Evolutionary conservation across 805 yeast genomes (phyloP).

Genomic region (Lachancea fermentati): DNA sequence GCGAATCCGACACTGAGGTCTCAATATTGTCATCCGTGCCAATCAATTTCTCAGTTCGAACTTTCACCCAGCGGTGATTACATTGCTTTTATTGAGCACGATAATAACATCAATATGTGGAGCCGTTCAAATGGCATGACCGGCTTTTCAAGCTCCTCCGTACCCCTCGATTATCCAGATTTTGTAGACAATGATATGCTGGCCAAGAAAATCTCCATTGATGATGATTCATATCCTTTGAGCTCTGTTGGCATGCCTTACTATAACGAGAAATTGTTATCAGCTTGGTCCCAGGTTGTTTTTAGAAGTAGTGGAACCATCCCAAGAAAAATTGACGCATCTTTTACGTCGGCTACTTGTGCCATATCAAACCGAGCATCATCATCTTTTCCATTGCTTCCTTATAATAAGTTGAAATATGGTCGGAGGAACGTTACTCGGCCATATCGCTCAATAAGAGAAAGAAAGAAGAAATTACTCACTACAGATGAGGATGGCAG

Average conservation of each 20-base stretch:
- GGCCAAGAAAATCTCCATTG: slow-evolving; percentile 30
- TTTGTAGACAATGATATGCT: slow-evolving; percentile 33
- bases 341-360: not conserved
- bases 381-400: slow-evolving; percentile 36
- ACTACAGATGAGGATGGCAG: slow-evolving; percentile 15
- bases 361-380: slow-evolving; percentile 6
- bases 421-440: slow-evolving; percentile 50
- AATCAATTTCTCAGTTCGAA: slow-evolving; percentile 28
- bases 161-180: slow-evolving; percentile 50
- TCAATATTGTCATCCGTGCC: slow-evolving; percentile 34
- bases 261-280: slow-evolving; percentile 67
- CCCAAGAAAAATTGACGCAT: slow-evolving; percentile 46
- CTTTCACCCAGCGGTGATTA: slow-evolving; percentile 64
- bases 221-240: slow-evolving; percentile 50
- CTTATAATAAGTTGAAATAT: slow-evolving; percentile 50
- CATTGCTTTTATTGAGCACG: slow-evolving; percentile 61
- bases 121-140: slow-evolving; percentile 20
- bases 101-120: slow-evolving; percentile 41
- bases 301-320: slow-evolving; percentile 61
- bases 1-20: slow-evolving; percentile 57
- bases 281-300: slow-evolving; percentile 69
- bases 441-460: slow-evolving; percentile 38
- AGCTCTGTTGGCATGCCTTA: slow-evolving; percentile 81
- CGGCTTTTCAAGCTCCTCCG: slow-evolving; percentile 34
- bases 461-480: slow-evolving; percentile 20